These are phyloP conservation scores for Xylaria telfairii DNA, from an alignment of 495 filamentous ascomycete species.

Conservation along the genomic window DNA sequence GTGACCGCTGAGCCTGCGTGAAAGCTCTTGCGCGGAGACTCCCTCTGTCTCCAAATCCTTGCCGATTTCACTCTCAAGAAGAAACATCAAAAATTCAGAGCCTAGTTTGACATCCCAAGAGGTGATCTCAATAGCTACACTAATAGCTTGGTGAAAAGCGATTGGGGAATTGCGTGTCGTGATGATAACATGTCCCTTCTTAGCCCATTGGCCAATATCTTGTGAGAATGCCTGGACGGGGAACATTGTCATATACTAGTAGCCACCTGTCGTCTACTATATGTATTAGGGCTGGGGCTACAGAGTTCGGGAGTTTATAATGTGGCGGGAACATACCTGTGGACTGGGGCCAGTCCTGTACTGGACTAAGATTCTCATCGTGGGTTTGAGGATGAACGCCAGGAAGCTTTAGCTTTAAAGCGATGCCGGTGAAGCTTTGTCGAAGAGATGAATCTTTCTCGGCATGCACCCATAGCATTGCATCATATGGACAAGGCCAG, in stretches of 20 bases:
- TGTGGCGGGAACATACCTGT: conserved; percentile 1
- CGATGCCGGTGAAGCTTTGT: conserved; percentile 38
- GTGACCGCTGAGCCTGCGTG: conserved; percentile 10
- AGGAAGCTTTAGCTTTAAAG: conserved; percentile 27
- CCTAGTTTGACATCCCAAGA: conserved; percentile 18
- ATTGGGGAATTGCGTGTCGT: conserved; percentile 17
- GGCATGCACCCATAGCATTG: conserved; percentile 26
- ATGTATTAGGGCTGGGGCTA: background rate
- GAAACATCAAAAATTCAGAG: conserved; percentile 14
- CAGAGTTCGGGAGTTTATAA: background rate
- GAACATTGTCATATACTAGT: conserved; percentile 25
- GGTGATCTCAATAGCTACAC: background rate
- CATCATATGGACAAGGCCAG: no score
- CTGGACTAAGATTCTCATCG: conserved; percentile 28
- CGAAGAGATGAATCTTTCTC: conserved; percentile 30
- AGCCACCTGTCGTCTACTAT: conserved; percentile 3
- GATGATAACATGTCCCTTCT: conserved; percentile 13
- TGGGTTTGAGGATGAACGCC: conserved; percentile 23
- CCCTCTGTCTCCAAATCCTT: background rate
- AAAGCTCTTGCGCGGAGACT: background rate
- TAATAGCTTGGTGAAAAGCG: conserved; percentile 8
- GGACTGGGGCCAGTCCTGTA: conserved; percentile 24
- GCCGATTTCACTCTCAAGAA: conserved; percentile 5
- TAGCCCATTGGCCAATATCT: conserved; percentile 23
- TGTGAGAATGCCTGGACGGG: background rate